Conservation (phyloP, 805 yeast species). For the Tetrapisispora pingtungensis region DNA sequence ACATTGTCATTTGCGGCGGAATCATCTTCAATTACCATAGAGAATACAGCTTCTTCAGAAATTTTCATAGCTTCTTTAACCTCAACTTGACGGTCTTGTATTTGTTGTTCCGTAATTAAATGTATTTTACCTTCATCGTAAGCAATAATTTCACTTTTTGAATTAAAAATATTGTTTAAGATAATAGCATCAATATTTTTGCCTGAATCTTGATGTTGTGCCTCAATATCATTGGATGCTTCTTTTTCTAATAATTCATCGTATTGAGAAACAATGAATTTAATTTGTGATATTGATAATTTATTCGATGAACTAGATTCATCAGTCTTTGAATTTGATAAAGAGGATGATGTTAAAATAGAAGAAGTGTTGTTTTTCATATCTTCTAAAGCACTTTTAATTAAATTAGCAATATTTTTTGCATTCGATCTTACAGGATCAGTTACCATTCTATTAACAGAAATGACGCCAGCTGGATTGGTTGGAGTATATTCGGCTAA, state of each 20-base stretch:
- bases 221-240: neutral
- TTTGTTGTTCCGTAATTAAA: conserved; percentile 6
- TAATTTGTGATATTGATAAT: conserved; percentile 13
- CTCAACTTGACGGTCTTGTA: conserved; percentile 10
- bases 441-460: conserved; percentile 36
- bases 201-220: too few species aligned
- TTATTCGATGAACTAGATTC: conserved; percentile 4
- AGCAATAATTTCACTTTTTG: neutral
- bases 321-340: neutral
- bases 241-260: neutral
- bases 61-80: conserved; percentile 8
- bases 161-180: neutral
- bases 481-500: conserved; percentile 51
- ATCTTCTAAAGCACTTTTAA: conserved; percentile 32
- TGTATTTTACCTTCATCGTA: conserved; percentile 3
- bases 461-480: conserved; percentile 44
- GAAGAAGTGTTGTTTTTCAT: conserved; percentile 7
- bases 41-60: neutral
- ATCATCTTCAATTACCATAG: neutral
- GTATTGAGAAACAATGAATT: conserved; percentile 9
- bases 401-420: conserved; percentile 47
- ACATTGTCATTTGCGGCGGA: neutral
- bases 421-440: conserved; percentile 51
- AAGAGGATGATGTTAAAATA: neutral
- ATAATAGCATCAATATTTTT: neutral